These are phyloP conservation scores for Cladosporium sp. DNA, from an alignment of 2,329 filamentous ascomycete genomes.

Conservation along the genomic window DNA sequence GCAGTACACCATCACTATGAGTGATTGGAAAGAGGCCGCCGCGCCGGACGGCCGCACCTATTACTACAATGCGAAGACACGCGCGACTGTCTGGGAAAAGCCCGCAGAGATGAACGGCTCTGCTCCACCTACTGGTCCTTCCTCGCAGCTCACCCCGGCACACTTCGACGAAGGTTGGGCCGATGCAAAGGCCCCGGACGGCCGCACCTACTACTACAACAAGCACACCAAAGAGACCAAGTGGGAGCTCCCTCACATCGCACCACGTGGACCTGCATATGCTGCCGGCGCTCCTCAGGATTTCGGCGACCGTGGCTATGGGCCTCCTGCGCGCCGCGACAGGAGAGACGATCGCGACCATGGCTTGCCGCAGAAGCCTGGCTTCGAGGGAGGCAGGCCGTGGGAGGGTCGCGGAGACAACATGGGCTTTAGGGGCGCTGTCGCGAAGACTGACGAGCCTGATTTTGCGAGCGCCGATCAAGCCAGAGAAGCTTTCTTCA, in stretches of 20 bases:
- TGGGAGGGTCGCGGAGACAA: constrained; percentile 30
- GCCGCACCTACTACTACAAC: constrained; percentile 91
- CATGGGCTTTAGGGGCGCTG: constrained; percentile 30
- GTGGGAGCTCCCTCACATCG: constrained; percentile 73
- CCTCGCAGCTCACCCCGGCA: constrained; percentile 50
- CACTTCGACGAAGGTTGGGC: constrained; percentile 69
- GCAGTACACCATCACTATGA: background rate
- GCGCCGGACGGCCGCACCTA: constrained; percentile 64
- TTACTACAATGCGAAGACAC: constrained; percentile 84
- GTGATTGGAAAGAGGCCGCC: constrained; percentile 25
- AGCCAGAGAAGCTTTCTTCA: constrained; percentile 88
- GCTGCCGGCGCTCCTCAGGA: constrained; percentile 49
- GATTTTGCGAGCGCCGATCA: constrained; percentile 79
- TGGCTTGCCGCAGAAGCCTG: constrained; percentile 39
- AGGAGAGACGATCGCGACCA: constrained; percentile 34
- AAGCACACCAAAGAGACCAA: constrained; percentile 85
- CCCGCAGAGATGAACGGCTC: constrained; percentile 59
- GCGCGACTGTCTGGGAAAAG: constrained; percentile 90
- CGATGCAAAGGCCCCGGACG: constrained; percentile 81
- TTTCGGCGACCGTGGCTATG: constrained; percentile 17
- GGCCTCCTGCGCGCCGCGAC: constrained; percentile 25
- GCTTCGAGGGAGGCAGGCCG: constrained; percentile 29
- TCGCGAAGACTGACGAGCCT: constrained; percentile 44
- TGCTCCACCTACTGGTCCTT: constrained; percentile 69
- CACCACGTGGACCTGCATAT: constrained; percentile 40